Percentiles rank a stretch among this genome's conserved stretches.
Conservation (phyloP, 805 yeast genomes). For the Ogataea pini region DNA sequence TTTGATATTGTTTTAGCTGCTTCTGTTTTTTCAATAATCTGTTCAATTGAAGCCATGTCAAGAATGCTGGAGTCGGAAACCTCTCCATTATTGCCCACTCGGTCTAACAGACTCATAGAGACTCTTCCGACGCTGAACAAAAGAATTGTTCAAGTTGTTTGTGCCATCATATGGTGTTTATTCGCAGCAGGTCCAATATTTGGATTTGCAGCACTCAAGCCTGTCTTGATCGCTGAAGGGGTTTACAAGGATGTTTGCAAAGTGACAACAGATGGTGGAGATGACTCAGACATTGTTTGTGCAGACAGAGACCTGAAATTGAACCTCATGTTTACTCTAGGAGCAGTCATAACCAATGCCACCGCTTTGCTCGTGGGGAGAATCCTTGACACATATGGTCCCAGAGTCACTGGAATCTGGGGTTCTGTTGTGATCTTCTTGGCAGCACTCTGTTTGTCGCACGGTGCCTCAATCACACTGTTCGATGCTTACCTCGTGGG, state of each 20-base stretch:
- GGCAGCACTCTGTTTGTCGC: conserved; percentile 46
- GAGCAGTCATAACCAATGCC: conserved; percentile 84
- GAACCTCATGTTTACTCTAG: conserved; percentile 79
- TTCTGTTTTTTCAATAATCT: no score
- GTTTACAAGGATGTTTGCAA: conserved; percentile 68
- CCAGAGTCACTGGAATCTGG: conserved; percentile 71
- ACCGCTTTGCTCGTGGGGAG: conserved; percentile 82
- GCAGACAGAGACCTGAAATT: conserved; percentile 78
- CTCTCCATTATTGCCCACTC: conserved; percentile 25
- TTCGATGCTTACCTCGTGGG: conserved; percentile 75
- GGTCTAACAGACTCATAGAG: conserved; percentile 4
- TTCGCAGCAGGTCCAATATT: conserved; percentile 91
- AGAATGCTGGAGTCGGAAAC: conserved; percentile 25
- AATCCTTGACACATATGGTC: conserved; percentile 77
- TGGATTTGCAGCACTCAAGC: conserved; percentile 95
- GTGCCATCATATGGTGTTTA: conserved; percentile 86
- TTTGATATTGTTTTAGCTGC: no score
- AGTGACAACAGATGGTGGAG: conserved; percentile 11
- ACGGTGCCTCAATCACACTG: conserved; percentile 23
- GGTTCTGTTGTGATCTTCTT: conserved; percentile 62
- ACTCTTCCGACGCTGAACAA: conserved; percentile 28
- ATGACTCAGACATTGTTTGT: conserved; percentile 40
- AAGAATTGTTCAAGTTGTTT: conserved; percentile 55
- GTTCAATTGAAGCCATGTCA: background rate
- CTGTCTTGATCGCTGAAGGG: conserved; percentile 74